Evolutionary conservation across 768 basidiomycete species (phyloP).

Genomic region (Phlebiopsis flavidoalba): DNA sequence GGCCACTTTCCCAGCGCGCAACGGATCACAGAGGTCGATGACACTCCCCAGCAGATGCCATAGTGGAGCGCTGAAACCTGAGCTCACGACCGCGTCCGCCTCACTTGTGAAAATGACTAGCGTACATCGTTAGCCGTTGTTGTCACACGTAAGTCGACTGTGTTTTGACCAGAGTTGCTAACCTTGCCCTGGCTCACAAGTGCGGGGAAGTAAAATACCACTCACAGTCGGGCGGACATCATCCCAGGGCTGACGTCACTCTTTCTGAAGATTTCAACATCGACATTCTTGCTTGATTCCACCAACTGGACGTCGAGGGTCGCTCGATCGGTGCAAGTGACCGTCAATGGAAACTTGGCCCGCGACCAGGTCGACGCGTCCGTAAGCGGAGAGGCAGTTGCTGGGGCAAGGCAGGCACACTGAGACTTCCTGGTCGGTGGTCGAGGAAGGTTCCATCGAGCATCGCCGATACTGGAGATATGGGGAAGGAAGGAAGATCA

Average conservation of each 20-base stretch:
- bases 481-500: constrained; percentile 64
- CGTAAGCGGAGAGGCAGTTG: constrained; percentile 88
- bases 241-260: constrained; percentile 56
- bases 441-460: constrained; percentile 47
- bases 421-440: constrained; percentile 94
- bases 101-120: too few species aligned
- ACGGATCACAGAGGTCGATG: too few species aligned
- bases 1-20: constrained; percentile 52
- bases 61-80: too few species aligned
- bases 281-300: constrained; percentile 77
- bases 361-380: constrained; percentile 84
- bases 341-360: constrained; percentile 48
- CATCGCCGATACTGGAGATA: constrained; percentile 58
- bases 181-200: constrained; percentile 91
- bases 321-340: constrained; percentile 53
- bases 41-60: too few species aligned
- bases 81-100: too few species aligned
- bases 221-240: constrained; percentile 50
- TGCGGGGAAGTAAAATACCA: constrained; percentile 66
- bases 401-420: constrained; percentile 81
- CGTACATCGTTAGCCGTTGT: too few species aligned
- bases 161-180: constrained; percentile 91
- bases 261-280: constrained; percentile 26
- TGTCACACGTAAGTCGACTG: too few species aligned
- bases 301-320: constrained; percentile 87